These are phyloP conservation scores for Vitis cinerea DNA, from an alignment of 164 flowering plant species.

Conservation along the genomic window DNA sequence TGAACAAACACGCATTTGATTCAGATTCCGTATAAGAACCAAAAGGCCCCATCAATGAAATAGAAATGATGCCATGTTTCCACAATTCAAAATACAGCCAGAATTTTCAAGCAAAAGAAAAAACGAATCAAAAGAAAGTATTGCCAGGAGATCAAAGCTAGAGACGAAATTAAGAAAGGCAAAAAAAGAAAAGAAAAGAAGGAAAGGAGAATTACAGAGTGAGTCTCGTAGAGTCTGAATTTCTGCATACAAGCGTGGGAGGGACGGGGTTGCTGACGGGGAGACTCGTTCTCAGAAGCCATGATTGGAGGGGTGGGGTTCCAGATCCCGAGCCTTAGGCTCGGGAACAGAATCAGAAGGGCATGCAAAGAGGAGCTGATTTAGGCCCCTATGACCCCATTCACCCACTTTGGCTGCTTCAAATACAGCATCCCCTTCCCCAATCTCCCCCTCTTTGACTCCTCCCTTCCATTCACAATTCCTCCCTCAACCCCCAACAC, in stretches of 20 bases:
- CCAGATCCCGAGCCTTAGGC: constrained; percentile 53
- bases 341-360: constrained; percentile 33
- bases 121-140: neutral
- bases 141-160: neutral
- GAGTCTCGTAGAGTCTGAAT: constrained; percentile 89
- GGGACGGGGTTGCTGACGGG: constrained; percentile 7
- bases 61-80: no score
- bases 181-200: neutral
- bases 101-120: neutral
- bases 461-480: constrained; percentile 12
- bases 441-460: constrained; percentile 1
- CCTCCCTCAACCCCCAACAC: neutral
- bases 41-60: no score
- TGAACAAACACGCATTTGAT: no score
- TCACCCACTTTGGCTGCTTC: constrained; percentile 46
- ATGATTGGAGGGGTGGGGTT: constrained; percentile 19
- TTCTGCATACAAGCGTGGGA: constrained; percentile 52
- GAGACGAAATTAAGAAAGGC: neutral
- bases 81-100: no score
- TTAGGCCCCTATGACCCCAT: constrained; percentile 7
- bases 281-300: constrained; percentile 42
- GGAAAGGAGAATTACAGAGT: constrained; percentile 50
- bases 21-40: no score
- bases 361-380: constrained; percentile 19
- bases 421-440: constrained; percentile 42